These are phyloP conservation scores for Blastocystis sp. DNA, from an alignment of 352 stramenopile species.

Conservation along the genomic window DNA sequence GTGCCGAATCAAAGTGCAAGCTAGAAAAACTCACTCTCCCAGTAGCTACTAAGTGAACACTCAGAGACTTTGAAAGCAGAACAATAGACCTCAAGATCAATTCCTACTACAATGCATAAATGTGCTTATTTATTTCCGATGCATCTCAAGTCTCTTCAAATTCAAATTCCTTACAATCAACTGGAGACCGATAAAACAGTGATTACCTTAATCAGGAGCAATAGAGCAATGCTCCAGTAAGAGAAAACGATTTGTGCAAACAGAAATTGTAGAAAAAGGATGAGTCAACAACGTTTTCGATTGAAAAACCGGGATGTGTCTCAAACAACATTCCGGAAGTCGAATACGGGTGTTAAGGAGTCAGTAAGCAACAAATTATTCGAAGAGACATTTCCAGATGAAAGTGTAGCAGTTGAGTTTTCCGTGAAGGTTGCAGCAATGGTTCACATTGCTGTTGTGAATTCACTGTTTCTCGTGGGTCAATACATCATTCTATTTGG, in stretches of 20 bases:
- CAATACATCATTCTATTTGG: conserved; percentile 55
- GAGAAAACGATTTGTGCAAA: neutral
- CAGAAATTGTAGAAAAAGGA: too few species aligned
- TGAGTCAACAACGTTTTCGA: neutral
- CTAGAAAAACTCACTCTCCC: too few species aligned
- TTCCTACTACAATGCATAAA: too few species aligned
- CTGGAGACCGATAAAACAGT: neutral
- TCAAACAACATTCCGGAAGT: neutral
- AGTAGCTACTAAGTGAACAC: too few species aligned
- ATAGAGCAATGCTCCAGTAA: neutral
- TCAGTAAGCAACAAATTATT: neutral
- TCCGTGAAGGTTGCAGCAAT: neutral
- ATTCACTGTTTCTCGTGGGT: neutral
- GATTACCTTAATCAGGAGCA: neutral
- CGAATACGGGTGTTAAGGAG: neutral
- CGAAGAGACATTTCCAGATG: neutral
- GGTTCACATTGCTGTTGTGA: neutral
- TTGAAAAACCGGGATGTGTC: neutral
- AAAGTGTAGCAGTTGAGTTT: neutral
- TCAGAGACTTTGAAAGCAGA: too few species aligned
- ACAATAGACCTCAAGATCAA: too few species aligned
- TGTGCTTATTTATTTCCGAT: too few species aligned
- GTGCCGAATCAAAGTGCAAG: too few species aligned
- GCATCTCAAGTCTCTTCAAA: too few species aligned
- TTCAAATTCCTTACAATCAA: neutral